Evolutionary conservation across 768 basidiomycete species (phyloP).

Genomic region (Suillus variegatus): DNA sequence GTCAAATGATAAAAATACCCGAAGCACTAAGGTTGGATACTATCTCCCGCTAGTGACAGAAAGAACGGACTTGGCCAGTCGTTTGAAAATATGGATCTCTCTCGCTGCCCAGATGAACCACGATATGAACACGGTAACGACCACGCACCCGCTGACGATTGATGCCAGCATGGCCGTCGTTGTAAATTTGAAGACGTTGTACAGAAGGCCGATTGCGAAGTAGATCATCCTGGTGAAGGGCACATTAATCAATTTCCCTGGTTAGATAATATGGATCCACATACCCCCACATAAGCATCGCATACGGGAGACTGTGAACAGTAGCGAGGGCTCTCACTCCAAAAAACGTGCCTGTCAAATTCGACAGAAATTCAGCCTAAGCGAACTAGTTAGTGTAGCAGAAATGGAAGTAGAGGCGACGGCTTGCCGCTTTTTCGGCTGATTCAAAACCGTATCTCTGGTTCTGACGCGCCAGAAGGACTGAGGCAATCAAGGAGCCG

Average conservation of each 20-base stretch:
- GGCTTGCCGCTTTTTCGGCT: constrained; percentile 31
- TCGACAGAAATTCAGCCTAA: constrained; percentile 28
- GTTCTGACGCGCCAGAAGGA: constrained; percentile 40
- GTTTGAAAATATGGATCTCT: neutral
- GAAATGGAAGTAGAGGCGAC: neutral
- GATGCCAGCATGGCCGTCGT: constrained; percentile 14
- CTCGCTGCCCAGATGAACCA: constrained; percentile 10
- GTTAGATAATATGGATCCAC: neutral
- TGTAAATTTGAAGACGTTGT: constrained; percentile 24
- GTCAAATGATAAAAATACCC: neutral
- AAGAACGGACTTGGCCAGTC: neutral
- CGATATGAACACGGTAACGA: constrained; percentile 22
- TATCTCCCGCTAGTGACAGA: neutral
- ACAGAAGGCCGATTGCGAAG: constrained; percentile 27
- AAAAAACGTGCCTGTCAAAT: constrained; percentile 13
- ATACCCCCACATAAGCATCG: constrained; percentile 33
- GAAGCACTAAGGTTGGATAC: neutral
- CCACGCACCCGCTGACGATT: constrained; percentile 18
- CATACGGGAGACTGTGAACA: constrained; percentile 34
- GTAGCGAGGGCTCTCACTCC: constrained; percentile 33
- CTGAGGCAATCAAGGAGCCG: constrained; percentile 35
- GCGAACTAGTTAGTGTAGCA: no score
- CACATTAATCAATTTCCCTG: neutral
- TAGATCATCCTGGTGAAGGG: constrained; percentile 24
- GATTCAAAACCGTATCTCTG: constrained; percentile 26